These are phyloP conservation scores for Naganishia randhawae DNA, from an alignment of 768 basidiomycete species.

Conservation along the genomic window DNA sequence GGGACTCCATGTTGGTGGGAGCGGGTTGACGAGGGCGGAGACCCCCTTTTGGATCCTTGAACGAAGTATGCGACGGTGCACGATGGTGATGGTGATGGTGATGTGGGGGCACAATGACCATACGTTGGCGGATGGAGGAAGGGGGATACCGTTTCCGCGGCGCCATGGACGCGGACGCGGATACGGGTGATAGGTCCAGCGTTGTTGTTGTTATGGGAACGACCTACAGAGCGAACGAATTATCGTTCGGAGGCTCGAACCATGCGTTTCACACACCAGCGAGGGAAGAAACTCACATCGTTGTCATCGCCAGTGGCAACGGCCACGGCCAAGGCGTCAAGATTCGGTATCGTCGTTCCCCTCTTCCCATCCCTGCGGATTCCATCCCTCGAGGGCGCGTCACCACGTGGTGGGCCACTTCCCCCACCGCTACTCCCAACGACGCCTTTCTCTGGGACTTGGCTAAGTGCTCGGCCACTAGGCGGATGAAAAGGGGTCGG, in stretches of 20 bases:
- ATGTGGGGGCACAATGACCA: not conserved
- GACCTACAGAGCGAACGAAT: not conserved
- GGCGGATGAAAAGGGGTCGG: slow-evolving; percentile 16
- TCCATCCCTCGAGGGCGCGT: not conserved
- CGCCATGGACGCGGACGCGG: not conserved
- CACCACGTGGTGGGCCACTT: not conserved
- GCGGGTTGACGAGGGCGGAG: too few relatives aligned
- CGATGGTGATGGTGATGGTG: not conserved
- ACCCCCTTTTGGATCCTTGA: too few relatives aligned
- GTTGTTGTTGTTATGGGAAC: not conserved
- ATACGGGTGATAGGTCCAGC: not conserved
- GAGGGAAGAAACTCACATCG: not conserved
- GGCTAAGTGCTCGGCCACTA: not conserved
- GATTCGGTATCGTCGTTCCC: too few relatives aligned
- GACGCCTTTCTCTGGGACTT: not conserved
- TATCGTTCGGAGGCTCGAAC: not conserved
- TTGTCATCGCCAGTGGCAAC: too few relatives aligned
- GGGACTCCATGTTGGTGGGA: too few relatives aligned
- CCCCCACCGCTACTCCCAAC: not conserved
- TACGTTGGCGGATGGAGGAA: not conserved
- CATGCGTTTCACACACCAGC: not conserved
- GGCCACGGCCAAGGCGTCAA: too few relatives aligned
- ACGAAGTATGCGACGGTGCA: not conserved
- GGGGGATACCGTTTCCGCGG: slow-evolving; percentile 7
- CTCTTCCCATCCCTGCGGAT: not conserved